Evolutionary conservation across 2,329 filamentous ascomycete genomes (phyloP).

Genomic region (Trichoderma brevicompactum): DNA sequence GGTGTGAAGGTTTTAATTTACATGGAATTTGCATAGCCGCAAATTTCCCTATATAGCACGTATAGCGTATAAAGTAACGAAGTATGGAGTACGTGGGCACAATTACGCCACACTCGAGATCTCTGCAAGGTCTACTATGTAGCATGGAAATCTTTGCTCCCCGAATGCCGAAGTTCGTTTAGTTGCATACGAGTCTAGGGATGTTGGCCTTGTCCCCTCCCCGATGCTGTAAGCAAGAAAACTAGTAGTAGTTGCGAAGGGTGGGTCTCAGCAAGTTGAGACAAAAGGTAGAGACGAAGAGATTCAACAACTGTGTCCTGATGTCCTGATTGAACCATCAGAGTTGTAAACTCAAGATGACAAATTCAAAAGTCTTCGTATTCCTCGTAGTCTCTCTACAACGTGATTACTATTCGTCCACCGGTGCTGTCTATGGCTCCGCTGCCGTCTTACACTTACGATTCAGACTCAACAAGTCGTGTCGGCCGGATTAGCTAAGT

Average conservation of each 20-base stretch:
- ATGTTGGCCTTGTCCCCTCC: too few species aligned
- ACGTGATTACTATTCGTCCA: neutral
- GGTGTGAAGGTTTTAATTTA: conserved; percentile 15
- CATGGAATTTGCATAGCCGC: conserved; percentile 12
- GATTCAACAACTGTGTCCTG: too few species aligned
- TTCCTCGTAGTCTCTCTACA: neutral
- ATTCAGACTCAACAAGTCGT: neutral
- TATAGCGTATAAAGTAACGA: neutral
- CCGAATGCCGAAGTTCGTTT: neutral
- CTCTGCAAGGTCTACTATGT: neutral
- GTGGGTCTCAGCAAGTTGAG: too few species aligned
- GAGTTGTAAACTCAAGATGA: neutral
- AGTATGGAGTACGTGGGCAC: neutral
- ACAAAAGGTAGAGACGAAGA: too few species aligned
- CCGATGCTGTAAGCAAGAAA: too few species aligned
- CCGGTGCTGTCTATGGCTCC: neutral
- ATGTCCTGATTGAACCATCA: too few species aligned
- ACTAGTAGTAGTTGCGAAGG: too few species aligned
- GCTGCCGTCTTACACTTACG: neutral
- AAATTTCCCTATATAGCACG: neutral
- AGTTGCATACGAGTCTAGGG: neutral
- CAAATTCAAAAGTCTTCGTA: too few species aligned
- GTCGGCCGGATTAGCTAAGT: neutral
- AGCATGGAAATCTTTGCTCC: neutral
- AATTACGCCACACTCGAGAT: neutral